Conservation (phyloP, 305 asterid genomes). For the Fraxinus platypoda region DNA sequence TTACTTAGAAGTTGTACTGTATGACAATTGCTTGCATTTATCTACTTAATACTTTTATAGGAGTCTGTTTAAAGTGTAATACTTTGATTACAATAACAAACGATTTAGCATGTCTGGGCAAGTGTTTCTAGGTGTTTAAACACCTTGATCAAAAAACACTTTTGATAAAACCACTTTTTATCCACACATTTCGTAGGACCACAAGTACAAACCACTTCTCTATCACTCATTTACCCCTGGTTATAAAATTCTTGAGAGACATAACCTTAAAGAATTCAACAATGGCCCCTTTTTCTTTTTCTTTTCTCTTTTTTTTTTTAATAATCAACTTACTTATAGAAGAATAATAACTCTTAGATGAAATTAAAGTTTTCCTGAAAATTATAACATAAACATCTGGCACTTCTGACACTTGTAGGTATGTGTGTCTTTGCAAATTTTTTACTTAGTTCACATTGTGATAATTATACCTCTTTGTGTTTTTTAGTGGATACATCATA, state of each 20-base stretch:
- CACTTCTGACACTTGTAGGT: not conserved
- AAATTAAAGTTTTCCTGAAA: not conserved
- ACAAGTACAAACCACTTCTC: not conserved
- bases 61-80: not conserved
- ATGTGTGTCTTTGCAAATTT: not conserved
- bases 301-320: not conserved
- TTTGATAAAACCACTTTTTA: no score
- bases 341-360: not conserved
- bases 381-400: not conserved
- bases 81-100: not conserved
- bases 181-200: not conserved
- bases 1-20: not conserved
- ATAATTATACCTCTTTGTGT: not conserved
- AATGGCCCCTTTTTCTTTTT: not conserved
- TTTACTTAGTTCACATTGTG: not conserved
- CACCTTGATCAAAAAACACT: not conserved
- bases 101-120: not conserved
- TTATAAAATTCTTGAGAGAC: no score
- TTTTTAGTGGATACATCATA: not conserved
- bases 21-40: not conserved
- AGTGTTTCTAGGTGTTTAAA: not conserved
- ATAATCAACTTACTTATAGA: not conserved
- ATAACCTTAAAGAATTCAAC: not conserved
- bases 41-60: not conserved
- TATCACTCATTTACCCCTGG: not conserved